phyloP scores from a whole-genome alignment of 2,329 filamentous ascomycete genomes.

The Fusarium torreyae region DNA sequence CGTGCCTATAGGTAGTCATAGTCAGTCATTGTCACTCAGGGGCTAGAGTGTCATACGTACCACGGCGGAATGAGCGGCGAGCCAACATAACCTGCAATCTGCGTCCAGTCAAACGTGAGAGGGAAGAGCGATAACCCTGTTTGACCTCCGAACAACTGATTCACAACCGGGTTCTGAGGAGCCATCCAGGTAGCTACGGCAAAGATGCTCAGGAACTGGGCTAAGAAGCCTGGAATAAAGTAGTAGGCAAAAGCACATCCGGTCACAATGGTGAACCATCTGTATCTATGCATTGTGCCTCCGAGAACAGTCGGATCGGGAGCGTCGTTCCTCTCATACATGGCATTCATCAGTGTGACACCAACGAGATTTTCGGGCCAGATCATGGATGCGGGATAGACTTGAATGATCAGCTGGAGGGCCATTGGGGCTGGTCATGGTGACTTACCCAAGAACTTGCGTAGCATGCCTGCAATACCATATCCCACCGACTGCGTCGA shows the following conservation, averaged over 20 bases:
- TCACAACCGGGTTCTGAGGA: slow-evolving; percentile 77
- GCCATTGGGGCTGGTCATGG: accelerated
- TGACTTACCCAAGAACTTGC: slow-evolving; percentile 70
- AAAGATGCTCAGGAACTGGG: slow-evolving; percentile 78
- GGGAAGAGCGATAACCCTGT: slow-evolving; percentile 78
- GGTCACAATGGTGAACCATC: slow-evolving; percentile 74
- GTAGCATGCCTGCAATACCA: slow-evolving; percentile 77
- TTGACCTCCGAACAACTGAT: slow-evolving; percentile 80
- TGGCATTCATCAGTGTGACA: slow-evolving; percentile 78
- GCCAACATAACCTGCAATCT: slow-evolving; percentile 77
- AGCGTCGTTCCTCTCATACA: slow-evolving; percentile 74
- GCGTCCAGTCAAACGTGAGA: slow-evolving; percentile 84
- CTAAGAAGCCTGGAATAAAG: slow-evolving; percentile 78
- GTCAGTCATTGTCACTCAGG: neutral
- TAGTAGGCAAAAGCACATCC: slow-evolving; percentile 74
- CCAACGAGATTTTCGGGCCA: slow-evolving; percentile 79
- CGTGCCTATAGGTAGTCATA: slow-evolving; percentile 64
- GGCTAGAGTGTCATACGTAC: slow-evolving; percentile 54
- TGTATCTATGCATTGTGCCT: slow-evolving; percentile 76
- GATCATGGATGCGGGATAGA: slow-evolving; percentile 79
- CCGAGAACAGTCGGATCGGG: slow-evolving; percentile 70
- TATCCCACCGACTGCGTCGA: slow-evolving; percentile 80
- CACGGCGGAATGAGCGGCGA: slow-evolving; percentile 80
- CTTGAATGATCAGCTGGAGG: slow-evolving; percentile 52
- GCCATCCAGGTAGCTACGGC: slow-evolving; percentile 81